Evolutionary conservation across 2,329 filamentous ascomycete genomes (phyloP).

Genomic region (Thielaviopsis euricoi): DNA sequence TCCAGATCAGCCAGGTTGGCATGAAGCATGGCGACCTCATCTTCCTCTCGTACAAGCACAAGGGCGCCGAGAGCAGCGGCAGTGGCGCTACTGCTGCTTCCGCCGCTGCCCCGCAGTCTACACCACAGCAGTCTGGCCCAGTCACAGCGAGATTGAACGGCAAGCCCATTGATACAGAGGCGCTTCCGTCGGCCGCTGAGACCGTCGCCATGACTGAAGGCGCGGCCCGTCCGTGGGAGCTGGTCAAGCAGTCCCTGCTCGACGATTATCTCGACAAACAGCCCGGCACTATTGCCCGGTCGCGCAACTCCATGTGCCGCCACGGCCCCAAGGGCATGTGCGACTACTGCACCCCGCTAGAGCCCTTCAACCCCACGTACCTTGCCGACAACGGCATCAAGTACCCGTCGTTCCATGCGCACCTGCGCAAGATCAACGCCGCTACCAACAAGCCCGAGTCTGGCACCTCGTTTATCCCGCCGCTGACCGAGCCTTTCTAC

Average conservation of each 20-base stretch:
- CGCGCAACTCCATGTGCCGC: conserved; percentile 78
- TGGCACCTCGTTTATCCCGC: conserved; percentile 89
- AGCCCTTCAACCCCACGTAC: conserved; percentile 82
- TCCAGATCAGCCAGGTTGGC: conserved; percentile 41
- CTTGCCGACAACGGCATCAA: conserved; percentile 96
- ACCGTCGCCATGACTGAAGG: conserved; percentile 41
- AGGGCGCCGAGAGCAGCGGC: conserved; percentile 21
- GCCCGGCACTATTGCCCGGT: conserved; percentile 74
- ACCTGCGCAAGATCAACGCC: conserved; percentile 87
- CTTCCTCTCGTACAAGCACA: conserved; percentile 63
- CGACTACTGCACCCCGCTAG: conserved; percentile 94
- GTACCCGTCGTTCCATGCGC: conserved; percentile 88
- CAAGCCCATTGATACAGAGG: conserved; percentile 53
- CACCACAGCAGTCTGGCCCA: conserved; percentile 11
- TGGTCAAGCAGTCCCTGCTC: conserved; percentile 69
- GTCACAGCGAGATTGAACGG: conserved; percentile 62
- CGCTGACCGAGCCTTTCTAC: conserved; percentile 82
- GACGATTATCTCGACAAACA: conserved; percentile 76
- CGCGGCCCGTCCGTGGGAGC: conserved; percentile 52
- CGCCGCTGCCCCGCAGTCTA: conserved; percentile 14
- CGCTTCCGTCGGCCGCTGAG: conserved; percentile 52
- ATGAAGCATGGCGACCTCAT: conserved; percentile 77
- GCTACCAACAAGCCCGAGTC: conserved; percentile 92
- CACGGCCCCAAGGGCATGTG: conserved; percentile 98
- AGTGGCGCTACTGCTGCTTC: conserved; percentile 15